Conservation (phyloP, 1,139 yeast genomes). For the Pichia sp. region DNA sequence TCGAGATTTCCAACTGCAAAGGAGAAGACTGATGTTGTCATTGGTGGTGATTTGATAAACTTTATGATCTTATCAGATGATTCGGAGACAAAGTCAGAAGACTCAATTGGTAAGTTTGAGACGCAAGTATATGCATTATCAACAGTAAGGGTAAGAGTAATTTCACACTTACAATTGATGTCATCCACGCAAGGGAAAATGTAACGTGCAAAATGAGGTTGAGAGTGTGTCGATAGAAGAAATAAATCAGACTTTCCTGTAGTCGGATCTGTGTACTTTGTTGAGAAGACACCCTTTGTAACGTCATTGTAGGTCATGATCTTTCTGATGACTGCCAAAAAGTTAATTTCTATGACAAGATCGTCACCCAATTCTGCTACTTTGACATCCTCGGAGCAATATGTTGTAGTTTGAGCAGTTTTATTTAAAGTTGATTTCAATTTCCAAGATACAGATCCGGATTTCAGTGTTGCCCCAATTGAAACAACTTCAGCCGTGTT, state of each 20-base stretch:
- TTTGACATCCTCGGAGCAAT: constrained; percentile 14
- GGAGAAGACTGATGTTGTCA: constrained; percentile 57
- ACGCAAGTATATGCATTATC: constrained; percentile 39
- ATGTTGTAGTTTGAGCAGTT: constrained; percentile 31
- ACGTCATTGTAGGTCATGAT: constrained; percentile 48
- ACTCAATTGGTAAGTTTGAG: constrained; percentile 37
- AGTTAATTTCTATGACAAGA: constrained; percentile 24
- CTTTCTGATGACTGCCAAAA: constrained; percentile 50
- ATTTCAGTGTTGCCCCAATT: constrained; percentile 18
- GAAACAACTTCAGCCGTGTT: constrained; percentile 39
- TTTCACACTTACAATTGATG: constrained; percentile 43
- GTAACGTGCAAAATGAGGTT: constrained; percentile 54
- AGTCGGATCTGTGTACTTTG: constrained; percentile 47
- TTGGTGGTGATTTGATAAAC: constrained; percentile 49
- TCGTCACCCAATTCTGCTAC: constrained; percentile 2
- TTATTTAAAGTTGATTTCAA: constrained; percentile 28
- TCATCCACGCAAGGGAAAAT: constrained; percentile 68
- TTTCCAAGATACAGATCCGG: constrained; percentile 4
- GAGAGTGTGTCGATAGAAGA: constrained; percentile 62
- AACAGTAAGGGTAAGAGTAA: constrained; percentile 42
- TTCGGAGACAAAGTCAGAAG: constrained; percentile 16
- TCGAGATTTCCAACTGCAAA: constrained; percentile 63
- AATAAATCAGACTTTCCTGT: constrained; percentile 42
- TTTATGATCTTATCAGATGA: constrained; percentile 29
- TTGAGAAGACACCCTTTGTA: constrained; percentile 63